These are phyloP conservation scores for Juglanconis oblonga DNA, from an alignment of 2,329 filamentous ascomycete species.

Conservation along the genomic window DNA sequence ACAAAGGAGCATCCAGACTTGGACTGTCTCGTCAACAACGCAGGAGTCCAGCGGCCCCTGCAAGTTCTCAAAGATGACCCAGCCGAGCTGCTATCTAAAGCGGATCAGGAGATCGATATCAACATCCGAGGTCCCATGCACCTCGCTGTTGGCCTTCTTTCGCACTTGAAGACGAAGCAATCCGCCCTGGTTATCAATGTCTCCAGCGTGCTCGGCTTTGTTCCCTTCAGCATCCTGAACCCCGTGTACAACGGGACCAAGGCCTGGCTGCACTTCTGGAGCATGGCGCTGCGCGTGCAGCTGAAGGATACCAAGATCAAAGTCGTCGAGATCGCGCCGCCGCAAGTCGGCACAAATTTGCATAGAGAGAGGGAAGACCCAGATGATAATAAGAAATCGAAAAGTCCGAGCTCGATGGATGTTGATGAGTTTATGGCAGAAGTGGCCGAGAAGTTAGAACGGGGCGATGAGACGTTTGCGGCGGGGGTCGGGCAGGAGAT, in stretches of 20 bases:
- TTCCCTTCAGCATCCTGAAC: conserved; percentile 51
- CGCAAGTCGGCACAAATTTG: conserved; percentile 51
- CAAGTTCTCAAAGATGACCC: conserved; percentile 36
- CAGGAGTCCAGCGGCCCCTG: conserved; percentile 54
- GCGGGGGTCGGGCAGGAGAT: conserved; percentile 33
- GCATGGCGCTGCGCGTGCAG: conserved; percentile 52
- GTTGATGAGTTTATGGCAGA: conserved; percentile 54
- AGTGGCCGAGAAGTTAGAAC: conserved; percentile 40
- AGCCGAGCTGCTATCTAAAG: conserved; percentile 44
- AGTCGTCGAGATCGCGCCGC: conserved; percentile 55
- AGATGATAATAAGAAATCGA: conserved; percentile 57
- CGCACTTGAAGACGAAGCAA: conserved; percentile 44
- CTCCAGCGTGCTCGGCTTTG: conserved; percentile 49
- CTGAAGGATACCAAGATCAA: conserved; percentile 39
- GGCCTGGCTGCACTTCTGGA: conserved; percentile 56
- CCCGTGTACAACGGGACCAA: conserved; percentile 60
- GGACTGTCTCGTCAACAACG: conserved; percentile 59
- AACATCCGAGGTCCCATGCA: conserved; percentile 59
- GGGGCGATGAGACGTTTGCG: conserved; percentile 45
- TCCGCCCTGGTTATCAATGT: conserved; percentile 50
- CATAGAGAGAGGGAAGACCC: conserved; percentile 54
- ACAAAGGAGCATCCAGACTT: conserved; percentile 49
- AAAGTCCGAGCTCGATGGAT: conserved; percentile 43
- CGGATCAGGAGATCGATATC: conserved; percentile 56
- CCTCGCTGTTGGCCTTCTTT: conserved; percentile 44